Evolutionary conservation across 805 yeast genomes (phyloP).

Genomic region (Teunomyces panamensis): DNA sequence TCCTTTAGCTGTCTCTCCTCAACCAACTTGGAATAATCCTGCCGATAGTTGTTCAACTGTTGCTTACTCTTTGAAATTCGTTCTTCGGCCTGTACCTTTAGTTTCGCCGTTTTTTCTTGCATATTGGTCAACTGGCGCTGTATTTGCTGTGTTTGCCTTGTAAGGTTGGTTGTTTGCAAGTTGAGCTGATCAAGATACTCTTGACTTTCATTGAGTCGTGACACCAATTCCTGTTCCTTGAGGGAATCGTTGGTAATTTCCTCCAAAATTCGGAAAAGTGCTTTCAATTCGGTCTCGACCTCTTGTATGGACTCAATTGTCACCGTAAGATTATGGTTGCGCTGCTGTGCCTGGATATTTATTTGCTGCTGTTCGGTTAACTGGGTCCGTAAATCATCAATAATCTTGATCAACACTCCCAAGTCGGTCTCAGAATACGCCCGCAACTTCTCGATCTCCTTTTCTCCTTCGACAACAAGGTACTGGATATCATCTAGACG

Average conservation of each 20-base stretch:
- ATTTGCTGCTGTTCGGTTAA: constrained; percentile 34
- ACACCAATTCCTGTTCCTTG: constrained; percentile 40
- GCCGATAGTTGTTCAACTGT: constrained; percentile 42
- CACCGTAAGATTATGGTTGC: constrained; percentile 48
- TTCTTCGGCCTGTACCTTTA: constrained; percentile 42
- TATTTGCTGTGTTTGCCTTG: constrained; percentile 44
- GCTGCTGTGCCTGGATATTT: constrained; percentile 32
- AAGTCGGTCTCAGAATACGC: constrained; percentile 62
- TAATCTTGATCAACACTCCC: constrained; percentile 49
- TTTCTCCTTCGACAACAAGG: constrained; percentile 52
- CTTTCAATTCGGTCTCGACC: constrained; percentile 39
- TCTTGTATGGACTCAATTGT: constrained; percentile 57
- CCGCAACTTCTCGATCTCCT: constrained; percentile 57
- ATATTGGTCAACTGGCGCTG: constrained; percentile 48
- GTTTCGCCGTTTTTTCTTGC: constrained; percentile 46
- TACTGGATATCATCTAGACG: constrained; percentile 61
- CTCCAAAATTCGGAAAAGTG: constrained; percentile 48
- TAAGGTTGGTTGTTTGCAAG: constrained; percentile 37
- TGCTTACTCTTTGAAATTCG: constrained; percentile 42
- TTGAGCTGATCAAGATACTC: constrained; percentile 40
- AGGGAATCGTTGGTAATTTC: constrained; percentile 48
- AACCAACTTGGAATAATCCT: constrained; percentile 46
- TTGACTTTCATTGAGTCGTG: constrained; percentile 35
- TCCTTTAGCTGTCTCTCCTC: constrained; percentile 48
- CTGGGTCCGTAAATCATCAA: constrained; percentile 48